A percentile compares a stretch with the other conserved stretches of the same genome.
These are phyloP conservation scores for Tricholoma bakamatsutake DNA, from an alignment of 768 basidiomycete species.

Conservation along the genomic window DNA sequence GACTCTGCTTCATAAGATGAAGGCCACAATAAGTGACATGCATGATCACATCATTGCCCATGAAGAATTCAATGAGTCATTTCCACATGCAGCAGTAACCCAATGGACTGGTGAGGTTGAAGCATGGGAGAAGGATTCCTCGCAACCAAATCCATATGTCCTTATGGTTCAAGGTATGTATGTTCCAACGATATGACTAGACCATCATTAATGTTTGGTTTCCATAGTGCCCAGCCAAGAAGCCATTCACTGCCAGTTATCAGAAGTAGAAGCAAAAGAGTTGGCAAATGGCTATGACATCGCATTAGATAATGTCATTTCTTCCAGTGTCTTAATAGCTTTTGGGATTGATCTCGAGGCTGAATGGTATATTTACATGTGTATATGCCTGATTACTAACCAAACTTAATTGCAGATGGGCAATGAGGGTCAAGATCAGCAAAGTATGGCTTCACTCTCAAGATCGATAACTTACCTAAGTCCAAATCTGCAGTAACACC, in stretches of 20 bases:
- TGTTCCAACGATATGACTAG: background rate
- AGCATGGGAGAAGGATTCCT: conserved; percentile 8
- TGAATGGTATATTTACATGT: conserved; percentile 13
- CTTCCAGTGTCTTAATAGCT: conserved; percentile 7
- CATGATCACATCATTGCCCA: conserved; percentile 3
- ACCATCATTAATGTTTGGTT: background rate
- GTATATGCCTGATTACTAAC: background rate
- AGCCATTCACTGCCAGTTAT: background rate
- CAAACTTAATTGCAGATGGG: background rate
- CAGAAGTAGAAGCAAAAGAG: too few relatives aligned
- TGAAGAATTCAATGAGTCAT: background rate
- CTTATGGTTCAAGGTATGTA: background rate
- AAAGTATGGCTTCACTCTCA: too few relatives aligned
- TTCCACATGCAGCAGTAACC: background rate
- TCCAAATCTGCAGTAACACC: conserved; percentile 5
- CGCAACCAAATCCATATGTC: background rate
- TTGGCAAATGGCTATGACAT: conserved; percentile 11
- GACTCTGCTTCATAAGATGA: conserved; percentile 4
- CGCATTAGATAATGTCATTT: conserved; percentile 7
- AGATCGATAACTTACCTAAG: background rate
- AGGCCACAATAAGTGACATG: conserved; percentile 3
- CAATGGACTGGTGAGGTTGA: conserved; percentile 6
- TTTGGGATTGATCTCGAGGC: conserved; percentile 13
- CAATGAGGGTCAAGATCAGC: conserved; percentile 1
- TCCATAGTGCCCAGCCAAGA: conserved; percentile 5